Percentiles rank a stretch among this genome's conserved stretches.
Conservation (phyloP, 805 yeast species). For the Candida sonorensis region DNA sequence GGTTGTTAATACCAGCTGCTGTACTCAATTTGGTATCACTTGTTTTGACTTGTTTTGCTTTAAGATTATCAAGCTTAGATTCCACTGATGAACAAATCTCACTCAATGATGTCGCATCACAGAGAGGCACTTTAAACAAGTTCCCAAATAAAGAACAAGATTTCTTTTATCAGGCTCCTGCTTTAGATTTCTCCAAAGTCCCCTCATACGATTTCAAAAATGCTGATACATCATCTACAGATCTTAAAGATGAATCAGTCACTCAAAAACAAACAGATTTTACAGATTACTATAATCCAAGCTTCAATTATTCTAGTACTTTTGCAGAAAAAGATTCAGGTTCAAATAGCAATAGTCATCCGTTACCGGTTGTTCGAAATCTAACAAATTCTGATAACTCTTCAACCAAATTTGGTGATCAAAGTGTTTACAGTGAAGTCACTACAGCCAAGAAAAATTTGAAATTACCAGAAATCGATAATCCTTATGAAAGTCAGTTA, state of each 20-base stretch:
- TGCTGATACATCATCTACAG: too few relatives aligned
- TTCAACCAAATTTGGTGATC: too few relatives aligned
- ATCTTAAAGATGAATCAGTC: background rate
- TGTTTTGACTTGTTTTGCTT: constrained; percentile 43
- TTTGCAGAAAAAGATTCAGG: constrained; percentile 1
- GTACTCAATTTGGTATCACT: constrained; percentile 45
- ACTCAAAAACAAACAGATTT: constrained; percentile 1
- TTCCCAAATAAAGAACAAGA: constrained; percentile 7
- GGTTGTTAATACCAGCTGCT: constrained; percentile 66
- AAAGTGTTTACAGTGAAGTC: too few relatives aligned
- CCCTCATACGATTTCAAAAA: background rate
- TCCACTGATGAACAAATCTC: too few relatives aligned
- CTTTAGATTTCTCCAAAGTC: background rate
- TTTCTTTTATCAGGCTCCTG: constrained; percentile 3
- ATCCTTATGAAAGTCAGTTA: constrained; percentile 6
- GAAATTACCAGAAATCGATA: constrained; percentile 4
- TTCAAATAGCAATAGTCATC: background rate
- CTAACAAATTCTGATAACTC: too few relatives aligned
- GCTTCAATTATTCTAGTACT: constrained; percentile 1
- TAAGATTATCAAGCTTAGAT: too few relatives aligned
- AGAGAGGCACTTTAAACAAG: too few relatives aligned
- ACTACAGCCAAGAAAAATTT: too few relatives aligned
- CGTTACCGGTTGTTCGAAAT: too few relatives aligned
- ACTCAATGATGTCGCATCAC: too few relatives aligned
- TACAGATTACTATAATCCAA: constrained; percentile 1